A percentile compares a stretch with the other conserved stretches of the same genome.
Evolutionary conservation across 148 eudicot species (phyloP).

Genomic region (Rhododendron simsii): DNA sequence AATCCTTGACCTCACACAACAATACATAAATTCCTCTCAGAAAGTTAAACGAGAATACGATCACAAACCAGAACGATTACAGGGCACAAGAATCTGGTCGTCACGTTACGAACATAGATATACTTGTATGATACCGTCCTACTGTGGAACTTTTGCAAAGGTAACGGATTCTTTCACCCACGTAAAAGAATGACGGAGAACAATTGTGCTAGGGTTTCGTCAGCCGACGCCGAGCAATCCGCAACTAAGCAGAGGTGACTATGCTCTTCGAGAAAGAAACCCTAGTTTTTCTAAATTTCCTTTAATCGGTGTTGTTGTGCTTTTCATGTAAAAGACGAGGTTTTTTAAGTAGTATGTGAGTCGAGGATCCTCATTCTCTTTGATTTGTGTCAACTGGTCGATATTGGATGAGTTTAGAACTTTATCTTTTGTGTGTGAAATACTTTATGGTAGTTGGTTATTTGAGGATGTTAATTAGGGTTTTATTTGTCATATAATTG

Average conservation of each 20-base stretch:
- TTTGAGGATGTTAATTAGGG: conserved; percentile 5
- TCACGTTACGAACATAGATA: not conserved
- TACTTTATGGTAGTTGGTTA: not conserved
- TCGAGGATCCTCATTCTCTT: not conserved
- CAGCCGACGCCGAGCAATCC: conserved; percentile 36
- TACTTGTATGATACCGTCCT: not conserved
- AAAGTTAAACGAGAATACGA: not conserved
- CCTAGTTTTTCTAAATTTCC: not conserved
- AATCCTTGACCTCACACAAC: not conserved
- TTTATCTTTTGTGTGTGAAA: not conserved
- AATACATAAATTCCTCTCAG: not conserved
- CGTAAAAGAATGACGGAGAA: conserved; percentile 38
- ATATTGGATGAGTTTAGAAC: not conserved
- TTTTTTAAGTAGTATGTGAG: not conserved
- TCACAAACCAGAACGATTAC: not conserved
- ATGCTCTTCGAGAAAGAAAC: not conserved
- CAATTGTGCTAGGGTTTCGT: conserved; percentile 35
- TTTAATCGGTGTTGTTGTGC: not conserved
- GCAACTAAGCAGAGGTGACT: conserved; percentile 49
- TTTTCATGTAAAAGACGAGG: not conserved
- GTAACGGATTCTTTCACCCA: not conserved
- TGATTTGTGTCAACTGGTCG: not conserved
- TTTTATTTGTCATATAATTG: not conserved
- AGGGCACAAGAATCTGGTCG: not conserved
- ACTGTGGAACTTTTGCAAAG: not conserved